phyloP scores from a whole-genome alignment of 2,329 filamentous ascomycete species.

The Paecilomyces sp. region DNA sequence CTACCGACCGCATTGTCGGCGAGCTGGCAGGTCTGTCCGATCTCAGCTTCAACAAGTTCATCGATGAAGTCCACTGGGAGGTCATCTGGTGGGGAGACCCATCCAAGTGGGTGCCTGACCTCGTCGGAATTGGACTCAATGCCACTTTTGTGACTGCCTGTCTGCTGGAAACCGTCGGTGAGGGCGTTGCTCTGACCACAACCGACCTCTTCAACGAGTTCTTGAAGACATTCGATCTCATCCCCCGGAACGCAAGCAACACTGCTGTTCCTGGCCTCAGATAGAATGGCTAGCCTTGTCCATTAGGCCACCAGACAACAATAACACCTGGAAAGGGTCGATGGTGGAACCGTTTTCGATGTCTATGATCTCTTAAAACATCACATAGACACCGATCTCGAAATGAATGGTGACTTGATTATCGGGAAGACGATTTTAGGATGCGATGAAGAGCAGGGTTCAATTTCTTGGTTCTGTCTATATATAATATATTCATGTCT shows the following conservation, averaged over 20 bases:
- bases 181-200: not conserved
- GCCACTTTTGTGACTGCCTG: not conserved
- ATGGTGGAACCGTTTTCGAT: not conserved
- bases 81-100: not conserved
- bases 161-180: not conserved
- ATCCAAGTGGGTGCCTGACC: not conserved
- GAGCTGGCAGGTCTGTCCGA: not conserved
- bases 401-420: not conserved
- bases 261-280: not conserved
- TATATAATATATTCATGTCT: not conserved
- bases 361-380: not conserved
- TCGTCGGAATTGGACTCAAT: not conserved
- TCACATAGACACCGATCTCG: not conserved
- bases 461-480: not conserved
- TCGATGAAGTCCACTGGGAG: not conserved
- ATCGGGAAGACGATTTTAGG: not conserved
- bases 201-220: not conserved
- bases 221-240: not conserved
- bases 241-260: not conserved
- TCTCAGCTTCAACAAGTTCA: not conserved
- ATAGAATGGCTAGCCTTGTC: not conserved
- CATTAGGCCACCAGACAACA: not conserved
- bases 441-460: not conserved
- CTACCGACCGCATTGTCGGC: not conserved
- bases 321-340: not conserved